These are phyloP conservation scores for Citrullus mucosospermus DNA, from an alignment of 306 rosid species.

Conservation along the genomic window DNA sequence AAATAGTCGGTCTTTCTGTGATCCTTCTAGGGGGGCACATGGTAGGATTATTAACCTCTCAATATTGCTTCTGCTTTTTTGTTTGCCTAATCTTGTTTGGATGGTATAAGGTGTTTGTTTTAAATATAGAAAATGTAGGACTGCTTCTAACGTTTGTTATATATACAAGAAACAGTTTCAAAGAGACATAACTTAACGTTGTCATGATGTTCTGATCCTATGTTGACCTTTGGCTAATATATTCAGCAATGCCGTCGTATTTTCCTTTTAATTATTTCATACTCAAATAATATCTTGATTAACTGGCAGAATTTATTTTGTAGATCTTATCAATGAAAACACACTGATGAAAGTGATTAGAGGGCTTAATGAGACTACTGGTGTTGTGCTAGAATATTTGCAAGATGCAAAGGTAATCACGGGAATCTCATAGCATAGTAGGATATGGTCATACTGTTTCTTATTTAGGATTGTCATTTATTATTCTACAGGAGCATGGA, in stretches of 20 bases:
- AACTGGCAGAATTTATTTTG: not conserved
- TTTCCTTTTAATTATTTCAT: not conserved
- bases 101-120: too few relatives aligned
- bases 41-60: not conserved
- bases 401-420: conserved; percentile 75
- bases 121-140: not conserved
- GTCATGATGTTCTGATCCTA: not conserved
- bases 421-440: conserved; percentile 11
- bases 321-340: conserved; percentile 43
- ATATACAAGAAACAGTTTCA: too few relatives aligned
- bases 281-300: not conserved
- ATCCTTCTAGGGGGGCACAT: not conserved
- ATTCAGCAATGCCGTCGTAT: not conserved
- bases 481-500: conserved; percentile 55
- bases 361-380: conserved; percentile 75
- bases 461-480: conserved; percentile 11
- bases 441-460: conserved; percentile 6
- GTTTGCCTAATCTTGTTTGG: not conserved
- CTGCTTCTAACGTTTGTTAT: not conserved
- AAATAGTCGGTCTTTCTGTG: not conserved
- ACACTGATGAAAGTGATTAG: conserved; percentile 38
- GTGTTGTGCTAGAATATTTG: conserved; percentile 65
- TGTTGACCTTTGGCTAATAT: not conserved
- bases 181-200: not conserved
- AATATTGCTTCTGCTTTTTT: not conserved